Evolutionary conservation across 768 basidiomycete species (phyloP).

Genomic region (Tylopilus sp.): DNA sequence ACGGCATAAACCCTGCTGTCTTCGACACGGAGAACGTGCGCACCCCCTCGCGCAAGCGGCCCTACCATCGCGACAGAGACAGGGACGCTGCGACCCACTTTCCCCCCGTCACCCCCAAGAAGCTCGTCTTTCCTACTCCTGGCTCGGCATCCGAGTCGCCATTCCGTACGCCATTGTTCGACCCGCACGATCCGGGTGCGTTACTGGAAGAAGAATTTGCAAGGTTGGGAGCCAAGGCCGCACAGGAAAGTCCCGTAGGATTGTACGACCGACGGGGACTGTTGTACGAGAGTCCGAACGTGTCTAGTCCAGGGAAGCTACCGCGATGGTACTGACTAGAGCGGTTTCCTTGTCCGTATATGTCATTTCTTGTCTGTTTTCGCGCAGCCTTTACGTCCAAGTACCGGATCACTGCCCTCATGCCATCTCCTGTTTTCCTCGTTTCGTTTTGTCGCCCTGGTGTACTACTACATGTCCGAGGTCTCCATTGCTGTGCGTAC

Average conservation of each 20-base stretch:
- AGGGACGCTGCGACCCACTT: constrained; percentile 17
- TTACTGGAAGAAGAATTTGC: constrained; percentile 72
- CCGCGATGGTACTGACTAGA: constrained; percentile 46
- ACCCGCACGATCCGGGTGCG: constrained; percentile 68
- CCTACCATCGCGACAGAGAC: constrained; percentile 27
- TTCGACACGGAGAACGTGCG: constrained; percentile 38
- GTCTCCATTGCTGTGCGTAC: neutral
- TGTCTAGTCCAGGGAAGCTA: constrained; percentile 53
- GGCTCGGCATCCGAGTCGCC: constrained; percentile 35
- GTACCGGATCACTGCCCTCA: no score
- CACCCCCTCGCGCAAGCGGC: constrained; percentile 46
- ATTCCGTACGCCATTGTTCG: constrained; percentile 57
- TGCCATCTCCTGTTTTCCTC: constrained; percentile 2
- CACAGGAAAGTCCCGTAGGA: constrained; percentile 62
- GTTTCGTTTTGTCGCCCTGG: constrained; percentile 8
- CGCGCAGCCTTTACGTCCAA: no score
- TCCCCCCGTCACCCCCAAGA: constrained; percentile 44
- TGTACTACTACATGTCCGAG: constrained; percentile 9
- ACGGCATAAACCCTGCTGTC: constrained; percentile 36
- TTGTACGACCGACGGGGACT: constrained; percentile 59
- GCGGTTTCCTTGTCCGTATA: neutral
- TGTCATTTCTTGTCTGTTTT: neutral
- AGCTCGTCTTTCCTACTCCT: constrained; percentile 34
- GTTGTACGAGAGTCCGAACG: constrained; percentile 73
- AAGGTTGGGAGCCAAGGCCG: constrained; percentile 40